These are phyloP conservation scores for Cyclotella choctawhatcheeana DNA, from an alignment of 108 stramenopile genomes.

Conservation along the genomic window DNA sequence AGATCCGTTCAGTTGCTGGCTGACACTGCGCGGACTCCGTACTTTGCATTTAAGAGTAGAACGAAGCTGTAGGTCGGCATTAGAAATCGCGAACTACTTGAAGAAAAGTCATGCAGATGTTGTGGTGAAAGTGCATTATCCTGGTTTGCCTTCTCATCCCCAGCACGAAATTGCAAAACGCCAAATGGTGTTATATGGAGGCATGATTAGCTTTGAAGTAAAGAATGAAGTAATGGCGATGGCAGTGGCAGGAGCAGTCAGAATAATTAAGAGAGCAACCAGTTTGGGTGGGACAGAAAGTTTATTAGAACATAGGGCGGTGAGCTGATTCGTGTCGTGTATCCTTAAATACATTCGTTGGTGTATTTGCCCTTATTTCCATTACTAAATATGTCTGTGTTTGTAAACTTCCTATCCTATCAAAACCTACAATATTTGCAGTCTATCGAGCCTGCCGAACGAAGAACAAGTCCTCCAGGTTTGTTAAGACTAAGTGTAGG, in stretches of 20 bases:
- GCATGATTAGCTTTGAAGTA: conserved; percentile 92
- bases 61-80: conserved; percentile 71
- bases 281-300: conserved; percentile 97
- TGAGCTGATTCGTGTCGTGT: too few relatives aligned
- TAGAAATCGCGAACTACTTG: conserved; percentile 63
- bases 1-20: conserved; percentile 87
- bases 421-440: too few relatives aligned
- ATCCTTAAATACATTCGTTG: too few relatives aligned
- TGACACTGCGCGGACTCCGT: conserved; percentile 86
- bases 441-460: conserved; percentile 86
- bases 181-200: conserved; percentile 81
- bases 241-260: conserved; percentile 80
- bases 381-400: too few relatives aligned
- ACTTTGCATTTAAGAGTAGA: conserved; percentile 81
- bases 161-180: conserved; percentile 79
- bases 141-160: conserved; percentile 88
- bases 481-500: conserved; percentile 92
- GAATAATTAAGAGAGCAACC: conserved; percentile 82
- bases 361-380: too few relatives aligned
- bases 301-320: conserved; percentile 92
- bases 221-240: conserved; percentile 67
- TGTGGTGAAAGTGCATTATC: conserved; percentile 87
- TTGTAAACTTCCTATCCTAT: too few relatives aligned
- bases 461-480: conserved; percentile 75
- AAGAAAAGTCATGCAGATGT: conserved; percentile 34